A percentile compares a stretch with the other conserved stretches of the same genome.
phyloP scores from a whole-genome alignment of 1,284 basidiomycete genomes.

The Trametes versicolor region DNA sequence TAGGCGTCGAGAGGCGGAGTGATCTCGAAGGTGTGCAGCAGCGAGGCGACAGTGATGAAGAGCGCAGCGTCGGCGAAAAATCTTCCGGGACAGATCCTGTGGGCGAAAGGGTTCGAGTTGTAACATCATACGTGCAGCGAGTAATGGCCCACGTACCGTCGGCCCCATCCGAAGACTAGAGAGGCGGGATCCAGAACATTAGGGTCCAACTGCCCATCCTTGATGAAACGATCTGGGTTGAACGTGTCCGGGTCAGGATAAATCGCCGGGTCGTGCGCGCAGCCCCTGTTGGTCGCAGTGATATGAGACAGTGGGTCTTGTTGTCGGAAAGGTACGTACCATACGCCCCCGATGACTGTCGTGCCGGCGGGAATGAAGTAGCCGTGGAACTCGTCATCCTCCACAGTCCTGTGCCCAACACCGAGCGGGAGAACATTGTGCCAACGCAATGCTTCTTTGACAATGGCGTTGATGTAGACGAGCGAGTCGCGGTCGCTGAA shows the following conservation, averaged over 20 bases:
- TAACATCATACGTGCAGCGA: too few relatives aligned
- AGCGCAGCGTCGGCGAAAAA: slow-evolving; percentile 15
- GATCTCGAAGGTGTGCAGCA: slow-evolving; percentile 19
- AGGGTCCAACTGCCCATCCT: slow-evolving; percentile 22
- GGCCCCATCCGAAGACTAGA: slow-evolving; percentile 35
- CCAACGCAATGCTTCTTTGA: slow-evolving; percentile 39
- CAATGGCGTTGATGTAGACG: slow-evolving; percentile 35
- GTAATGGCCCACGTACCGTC: slow-evolving; percentile 11
- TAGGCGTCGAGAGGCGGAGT: neutral
- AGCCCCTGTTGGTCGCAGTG: slow-evolving; percentile 13
- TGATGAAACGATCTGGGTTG: slow-evolving; percentile 31
- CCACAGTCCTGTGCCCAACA: slow-evolving; percentile 10
- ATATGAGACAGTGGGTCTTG: neutral
- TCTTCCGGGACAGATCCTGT: slow-evolving; percentile 20
- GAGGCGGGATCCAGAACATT: slow-evolving; percentile 17
- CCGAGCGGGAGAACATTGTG: slow-evolving; percentile 30
- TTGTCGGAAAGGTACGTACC: slow-evolving; percentile 10
- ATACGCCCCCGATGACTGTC: slow-evolving; percentile 9
- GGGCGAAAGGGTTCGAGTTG: neutral
- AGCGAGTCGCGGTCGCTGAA: slow-evolving; percentile 35
- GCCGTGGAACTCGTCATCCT: slow-evolving; percentile 25
- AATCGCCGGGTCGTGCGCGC: slow-evolving; percentile 16
- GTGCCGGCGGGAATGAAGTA: slow-evolving; percentile 31
- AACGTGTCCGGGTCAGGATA: slow-evolving; percentile 31
- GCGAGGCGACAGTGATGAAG: slow-evolving; percentile 13